Evolutionary conservation across 2,329 filamentous ascomycete species (phyloP), one percentile per base, ranked within the genome.

Genomic region (Fusarium chaquense): DNA sequence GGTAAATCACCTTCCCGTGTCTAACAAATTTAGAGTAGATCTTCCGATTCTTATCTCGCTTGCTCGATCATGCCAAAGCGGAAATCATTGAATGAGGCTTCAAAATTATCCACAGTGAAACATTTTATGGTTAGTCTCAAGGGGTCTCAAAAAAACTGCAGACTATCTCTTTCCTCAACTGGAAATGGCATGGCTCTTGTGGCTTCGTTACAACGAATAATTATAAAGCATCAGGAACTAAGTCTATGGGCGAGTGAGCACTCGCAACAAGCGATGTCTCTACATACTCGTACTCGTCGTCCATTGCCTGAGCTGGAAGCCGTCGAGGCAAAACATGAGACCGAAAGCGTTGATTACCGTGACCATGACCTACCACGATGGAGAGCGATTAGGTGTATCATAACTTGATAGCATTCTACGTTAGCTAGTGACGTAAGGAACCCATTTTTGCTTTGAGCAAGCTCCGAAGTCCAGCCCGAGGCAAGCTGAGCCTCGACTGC

Each of bases 51-150:
- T 32, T 59, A 36, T 45, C 54, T 43, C 32, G 49, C 49, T 52
- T 52, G 32, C 49, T 30, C 26, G 33, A 52, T 51, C 35, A 52
- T 52, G 49, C 18, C 24, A 30, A 40, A 41, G 49, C 35, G 35
- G 49, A 52, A 30, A 30, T n/a, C 28, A 52, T 30, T 18, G 24
- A 55, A 36, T 33, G 28, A 61, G 22, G 28, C 45, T 46, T n/a
- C 35, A 26, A 47, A n/a, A 43, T 64, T 16, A 43, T 64, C 38
- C 28, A 32, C 22, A 58, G 36, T 53, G 55, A 53, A 53, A 43
- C 35, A 57, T 30, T 24, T 30, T 24, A n/a, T 20, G 41, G 41
- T n/a, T 49, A 24, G 18, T 5, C 24, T n/a, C n/a, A 15, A 7
- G 16, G 16, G 22, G 22, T 28, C 18, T 28, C 18, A 20, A 13